Evolutionary conservation across 768 basidiomycete species (phyloP), one percentile per base, ranked within the genome.

Genomic region (Galerina marginata): DNA sequence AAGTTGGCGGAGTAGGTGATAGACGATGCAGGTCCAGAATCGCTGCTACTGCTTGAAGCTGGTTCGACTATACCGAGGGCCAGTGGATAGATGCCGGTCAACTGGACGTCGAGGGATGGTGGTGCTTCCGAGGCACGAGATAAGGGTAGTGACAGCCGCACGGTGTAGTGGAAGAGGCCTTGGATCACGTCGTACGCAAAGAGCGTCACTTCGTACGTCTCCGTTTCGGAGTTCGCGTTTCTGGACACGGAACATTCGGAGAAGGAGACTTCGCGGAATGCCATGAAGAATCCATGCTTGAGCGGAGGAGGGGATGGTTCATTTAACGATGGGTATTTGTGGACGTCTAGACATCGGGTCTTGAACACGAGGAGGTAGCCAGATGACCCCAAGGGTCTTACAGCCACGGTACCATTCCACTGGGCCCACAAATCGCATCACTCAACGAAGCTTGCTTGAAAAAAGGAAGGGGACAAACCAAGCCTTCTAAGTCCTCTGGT

Each of bases 331-430:
- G 54, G 48, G 45, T 66, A 65, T 45, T 70, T 56, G 60, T 79
- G 76, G 2, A 85, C 69, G 58, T 87, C 84, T 23, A 89, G 64
- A 0, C 85, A 79, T 5, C 80, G 82, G 0, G 78, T 72, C 58
- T 80, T 84, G 66, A 87, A 79, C 23, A 83, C 76, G 25, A 88
- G 70, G n/a, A 88, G 64, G 54, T 83, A 81, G 0, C 29, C 29
- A 33, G 29, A 33, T 7, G 76, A 72, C 2, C 81, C 84, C 40
- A 83, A 74, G 42, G 87, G 75, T 15, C 73, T 76, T 15, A 83
- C 60, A 9, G 74, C 77, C 1, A 83, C 69, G 9, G 86, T 73
- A 1, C 71, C 74, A 59, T 80, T 75, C 69, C 75, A 77, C 81
- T 82, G 58, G 46, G 16, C 15, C 16, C 33, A 16, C 10, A 25